These are phyloP conservation scores for Penicillium pulvis DNA, from an alignment of 495 filamentous ascomycete genomes.

Conservation along the genomic window DNA sequence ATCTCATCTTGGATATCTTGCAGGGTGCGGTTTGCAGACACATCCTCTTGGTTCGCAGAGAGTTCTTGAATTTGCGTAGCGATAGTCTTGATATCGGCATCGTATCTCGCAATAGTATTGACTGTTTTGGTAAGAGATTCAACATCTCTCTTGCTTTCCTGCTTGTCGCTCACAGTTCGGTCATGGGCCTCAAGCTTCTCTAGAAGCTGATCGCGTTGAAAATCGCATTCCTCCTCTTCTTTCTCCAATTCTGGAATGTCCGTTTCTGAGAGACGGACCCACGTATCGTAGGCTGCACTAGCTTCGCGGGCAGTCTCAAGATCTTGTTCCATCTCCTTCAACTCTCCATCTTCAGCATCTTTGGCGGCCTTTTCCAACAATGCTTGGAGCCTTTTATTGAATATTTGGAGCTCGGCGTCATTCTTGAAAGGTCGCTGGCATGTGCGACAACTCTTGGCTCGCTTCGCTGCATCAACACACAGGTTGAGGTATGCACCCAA, in stretches of 20 bases:
- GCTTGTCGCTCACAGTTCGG: constrained; percentile 60
- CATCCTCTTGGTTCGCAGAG: constrained; percentile 67
- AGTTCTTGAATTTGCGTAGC: constrained; percentile 71
- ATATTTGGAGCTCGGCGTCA: constrained; percentile 56
- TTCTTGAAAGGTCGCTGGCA: constrained; percentile 67
- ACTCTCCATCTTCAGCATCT: constrained; percentile 54
- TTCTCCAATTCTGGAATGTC: constrained; percentile 72
- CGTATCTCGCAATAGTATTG: constrained; percentile 69
- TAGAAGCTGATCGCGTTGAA: constrained; percentile 60
- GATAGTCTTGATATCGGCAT: constrained; percentile 68
- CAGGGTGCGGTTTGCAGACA: constrained; percentile 62
- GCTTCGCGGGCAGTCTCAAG: constrained; percentile 60
- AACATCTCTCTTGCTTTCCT: constrained; percentile 68
- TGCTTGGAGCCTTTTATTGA: constrained; percentile 62
- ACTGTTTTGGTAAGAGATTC: constrained; percentile 77
- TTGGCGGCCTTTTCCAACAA: constrained; percentile 57
- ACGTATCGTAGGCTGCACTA: constrained; percentile 70
- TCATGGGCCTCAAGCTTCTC: constrained; percentile 74
- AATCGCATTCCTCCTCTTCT: constrained; percentile 57
- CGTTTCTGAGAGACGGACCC: constrained; percentile 61
- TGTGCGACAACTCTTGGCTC: constrained; percentile 67
- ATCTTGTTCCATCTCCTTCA: constrained; percentile 53
- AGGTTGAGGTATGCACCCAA: constrained; percentile 64
- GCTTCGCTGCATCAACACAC: constrained; percentile 59
- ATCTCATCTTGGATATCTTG: constrained; percentile 85